A percentile compares a stretch with the other conserved stretches of the same genome.
phyloP scores from a whole-genome alignment of 78 protist species.

The Capsaspora owczarzaki region DNA sequence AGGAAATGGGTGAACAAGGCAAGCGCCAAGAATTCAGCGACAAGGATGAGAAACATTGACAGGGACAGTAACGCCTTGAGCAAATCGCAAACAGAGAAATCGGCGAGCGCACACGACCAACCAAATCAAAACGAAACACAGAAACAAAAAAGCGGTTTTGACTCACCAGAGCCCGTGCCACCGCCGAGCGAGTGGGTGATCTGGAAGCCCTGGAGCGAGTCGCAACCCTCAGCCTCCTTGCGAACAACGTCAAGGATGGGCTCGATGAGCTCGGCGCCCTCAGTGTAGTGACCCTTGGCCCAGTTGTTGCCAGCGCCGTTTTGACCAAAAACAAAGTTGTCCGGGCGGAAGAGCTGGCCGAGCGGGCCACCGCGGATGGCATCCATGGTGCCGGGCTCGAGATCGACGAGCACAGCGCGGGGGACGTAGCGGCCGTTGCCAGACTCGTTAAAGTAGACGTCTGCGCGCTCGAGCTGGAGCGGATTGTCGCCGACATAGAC shows the following conservation, averaged over 20 bases:
- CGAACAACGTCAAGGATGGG: slow-evolving; percentile 89
- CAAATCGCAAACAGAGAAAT: no score
- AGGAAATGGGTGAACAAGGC: no score
- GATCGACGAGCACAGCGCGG: slow-evolving; percentile 95
- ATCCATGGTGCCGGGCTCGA: slow-evolving; percentile 97
- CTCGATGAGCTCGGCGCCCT: slow-evolving; percentile 88
- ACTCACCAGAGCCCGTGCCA: slow-evolving; percentile 97
- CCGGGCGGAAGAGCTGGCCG: slow-evolving; percentile 92
- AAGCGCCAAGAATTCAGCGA: no score
- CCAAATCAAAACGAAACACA: slow-evolving; percentile 69
- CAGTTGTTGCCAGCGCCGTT: slow-evolving; percentile 80
- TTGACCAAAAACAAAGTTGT: slow-evolving; percentile 84
- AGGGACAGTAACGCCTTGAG: no score
- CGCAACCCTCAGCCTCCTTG: slow-evolving; percentile 92
- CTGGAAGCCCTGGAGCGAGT: slow-evolving; percentile 98
- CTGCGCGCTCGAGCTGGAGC: slow-evolving; percentile 69
- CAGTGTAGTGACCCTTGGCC: slow-evolving; percentile 96
- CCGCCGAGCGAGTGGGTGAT: slow-evolving; percentile 91
- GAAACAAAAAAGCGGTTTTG: no score
- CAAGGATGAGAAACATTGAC: no score
- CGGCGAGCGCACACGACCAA: no score
- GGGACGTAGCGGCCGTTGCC: slow-evolving; percentile 92
- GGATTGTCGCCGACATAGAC: slow-evolving; percentile 83
- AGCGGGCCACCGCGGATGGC: no score
- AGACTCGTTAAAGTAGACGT: slow-evolving; percentile 81